These are phyloP conservation scores for Entrophospora sp. DNA, from an alignment of 192 early-diverging fungal genomes.

Conservation along the genomic window DNA sequence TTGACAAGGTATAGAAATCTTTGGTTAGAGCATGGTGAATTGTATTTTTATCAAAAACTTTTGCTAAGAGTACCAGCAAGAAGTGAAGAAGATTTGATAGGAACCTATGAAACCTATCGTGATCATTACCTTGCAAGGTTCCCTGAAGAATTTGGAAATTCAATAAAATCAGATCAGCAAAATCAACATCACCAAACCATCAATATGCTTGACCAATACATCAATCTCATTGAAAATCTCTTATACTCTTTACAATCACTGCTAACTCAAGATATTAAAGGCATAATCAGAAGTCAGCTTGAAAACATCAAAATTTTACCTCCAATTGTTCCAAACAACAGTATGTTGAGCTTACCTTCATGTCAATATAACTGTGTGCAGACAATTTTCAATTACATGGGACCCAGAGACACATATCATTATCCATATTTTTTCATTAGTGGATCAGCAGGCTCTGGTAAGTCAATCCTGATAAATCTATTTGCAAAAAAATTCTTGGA, in stretches of 20 bases:
- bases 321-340: no score
- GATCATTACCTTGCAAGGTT: neutral
- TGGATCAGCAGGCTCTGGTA: neutral
- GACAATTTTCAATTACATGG: neutral
- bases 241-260: no score
- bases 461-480: neutral
- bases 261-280: no score
- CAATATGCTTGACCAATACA: neutral
- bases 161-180: neutral
- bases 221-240: no score
- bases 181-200: no score
- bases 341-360: no score
- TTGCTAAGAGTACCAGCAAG: neutral
- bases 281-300: no score
- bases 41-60: neutral
- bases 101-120: neutral
- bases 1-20: neutral
- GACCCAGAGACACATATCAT: neutral
- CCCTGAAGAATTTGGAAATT: neutral
- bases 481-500: neutral
- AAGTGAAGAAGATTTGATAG: neutral
- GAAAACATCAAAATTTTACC: no score
- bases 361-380: neutral
- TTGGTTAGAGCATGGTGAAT: neutral
- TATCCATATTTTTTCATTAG: slow-evolving; percentile 5